Conservation (phyloP, 345 rosid genomes). For the Carallia brachiata region DNA sequence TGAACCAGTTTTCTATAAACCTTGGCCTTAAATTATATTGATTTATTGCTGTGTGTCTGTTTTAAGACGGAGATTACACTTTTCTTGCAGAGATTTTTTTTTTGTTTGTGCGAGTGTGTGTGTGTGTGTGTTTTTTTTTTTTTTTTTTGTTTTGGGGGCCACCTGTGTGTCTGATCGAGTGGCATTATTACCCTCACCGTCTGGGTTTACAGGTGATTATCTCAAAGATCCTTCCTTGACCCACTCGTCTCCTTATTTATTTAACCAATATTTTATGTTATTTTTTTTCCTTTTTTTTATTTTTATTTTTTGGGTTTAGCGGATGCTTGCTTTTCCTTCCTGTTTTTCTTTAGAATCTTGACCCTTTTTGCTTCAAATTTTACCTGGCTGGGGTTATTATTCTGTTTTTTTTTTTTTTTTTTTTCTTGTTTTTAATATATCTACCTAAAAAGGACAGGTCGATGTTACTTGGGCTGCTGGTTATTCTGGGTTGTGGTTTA, state of each 20-base stretch:
- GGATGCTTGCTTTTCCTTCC: neutral
- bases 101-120: too few species aligned
- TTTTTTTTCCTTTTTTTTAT: neutral
- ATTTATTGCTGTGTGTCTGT: neutral
- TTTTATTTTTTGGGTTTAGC: neutral
- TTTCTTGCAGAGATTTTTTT: neutral
- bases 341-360: neutral
- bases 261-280: neutral
- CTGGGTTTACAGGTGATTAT: neutral
- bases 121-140: too few species aligned
- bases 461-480: constrained; percentile 2
- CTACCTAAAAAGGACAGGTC: too few species aligned
- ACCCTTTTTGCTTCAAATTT: constrained; percentile 9
- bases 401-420: neutral
- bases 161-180: neutral
- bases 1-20: neutral
- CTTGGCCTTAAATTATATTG: too few species aligned
- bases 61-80: constrained; percentile 4
- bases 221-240: constrained; percentile 1
- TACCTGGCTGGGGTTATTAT: constrained; percentile 4
- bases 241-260: too few species aligned
- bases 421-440: neutral
- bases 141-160: neutral
- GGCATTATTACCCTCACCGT: neutral
- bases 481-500: constrained; percentile 12